A percentile compares a stretch with the other conserved stretches of the same genome.
Evolutionary conservation across 495 filamentous ascomycete genomes (phyloP).

Genomic region (Oleoguttula mirabilis): DNA sequence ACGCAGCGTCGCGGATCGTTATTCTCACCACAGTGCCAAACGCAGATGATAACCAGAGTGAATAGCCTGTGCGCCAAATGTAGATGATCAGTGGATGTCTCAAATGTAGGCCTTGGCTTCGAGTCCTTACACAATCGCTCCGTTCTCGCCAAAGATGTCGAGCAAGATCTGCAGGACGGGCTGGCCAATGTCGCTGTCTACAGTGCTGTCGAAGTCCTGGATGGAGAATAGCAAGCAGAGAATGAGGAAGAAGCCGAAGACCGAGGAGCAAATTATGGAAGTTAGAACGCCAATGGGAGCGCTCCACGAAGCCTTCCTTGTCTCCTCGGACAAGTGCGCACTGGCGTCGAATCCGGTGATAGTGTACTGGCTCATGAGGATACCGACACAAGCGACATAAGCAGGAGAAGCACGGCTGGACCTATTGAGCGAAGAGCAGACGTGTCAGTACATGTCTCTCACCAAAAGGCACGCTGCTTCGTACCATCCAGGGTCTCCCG

Average conservation of each 20-base stretch:
- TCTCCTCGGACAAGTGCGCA: constrained; percentile 50
- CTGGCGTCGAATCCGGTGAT: constrained; percentile 44
- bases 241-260: constrained; percentile 55
- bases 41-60: constrained; percentile 46
- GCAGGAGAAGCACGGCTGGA: constrained; percentile 39
- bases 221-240: constrained; percentile 47
- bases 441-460: too few species aligned
- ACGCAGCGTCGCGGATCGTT: too few species aligned
- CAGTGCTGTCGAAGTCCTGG: constrained; percentile 40
- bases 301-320: constrained; percentile 44
- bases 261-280: constrained; percentile 43
- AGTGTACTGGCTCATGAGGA: constrained; percentile 46
- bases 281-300: constrained; percentile 50
- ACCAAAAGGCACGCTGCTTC: too few species aligned
- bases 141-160: constrained; percentile 43
- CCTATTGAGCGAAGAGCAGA: too few species aligned
- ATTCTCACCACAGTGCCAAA: constrained; percentile 52
- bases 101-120: too few species aligned
- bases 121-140: constrained; percentile 43
- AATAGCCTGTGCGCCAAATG: too few species aligned
- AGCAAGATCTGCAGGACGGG: constrained; percentile 48
- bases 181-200: constrained; percentile 35
- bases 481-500: constrained; percentile 39
- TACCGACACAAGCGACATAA: constrained; percentile 44
- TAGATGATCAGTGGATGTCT: too few species aligned